These are phyloP conservation scores for Arabis alpina DNA, from an alignment of 345 rosid genomes.

Conservation along the genomic window DNA sequence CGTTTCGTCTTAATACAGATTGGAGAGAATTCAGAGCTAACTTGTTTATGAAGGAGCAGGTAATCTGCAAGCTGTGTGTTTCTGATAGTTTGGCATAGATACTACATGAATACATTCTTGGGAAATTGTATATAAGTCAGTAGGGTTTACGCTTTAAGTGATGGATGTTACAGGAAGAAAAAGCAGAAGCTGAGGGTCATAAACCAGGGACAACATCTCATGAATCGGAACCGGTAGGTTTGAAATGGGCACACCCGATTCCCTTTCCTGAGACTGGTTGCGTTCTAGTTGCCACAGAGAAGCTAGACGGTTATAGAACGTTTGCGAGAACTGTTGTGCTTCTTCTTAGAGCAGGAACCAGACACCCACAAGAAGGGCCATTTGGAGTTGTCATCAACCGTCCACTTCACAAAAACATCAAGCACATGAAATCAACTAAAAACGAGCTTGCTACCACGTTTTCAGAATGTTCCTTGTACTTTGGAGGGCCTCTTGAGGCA, in stretches of 20 bases:
- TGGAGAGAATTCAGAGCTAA: slow-evolving; percentile 97
- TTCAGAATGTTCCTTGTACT: slow-evolving; percentile 77
- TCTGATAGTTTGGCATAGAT: not conserved
- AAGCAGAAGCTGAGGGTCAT: slow-evolving; percentile 56
- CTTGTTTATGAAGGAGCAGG: slow-evolving; percentile 78
- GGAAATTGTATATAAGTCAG: not conserved
- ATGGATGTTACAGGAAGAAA: slow-evolving; percentile 45
- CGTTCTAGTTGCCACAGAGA: slow-evolving; percentile 94
- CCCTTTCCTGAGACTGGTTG: slow-evolving; percentile 89
- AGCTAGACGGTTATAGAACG: slow-evolving; percentile 80
- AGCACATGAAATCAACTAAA: slow-evolving; percentile 76
- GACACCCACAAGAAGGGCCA: slow-evolving; percentile 89
- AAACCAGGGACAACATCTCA: slow-evolving; percentile 48
- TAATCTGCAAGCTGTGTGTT: slow-evolving; percentile 27
- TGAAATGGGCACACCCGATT: slow-evolving; percentile 96
- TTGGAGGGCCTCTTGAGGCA: slow-evolving; percentile 91
- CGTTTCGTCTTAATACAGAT: slow-evolving; percentile 52
- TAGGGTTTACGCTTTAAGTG: slow-evolving; percentile 1
- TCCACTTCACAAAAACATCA: slow-evolving; percentile 78
- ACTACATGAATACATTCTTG: slow-evolving; percentile 7
- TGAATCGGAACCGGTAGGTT: slow-evolving; percentile 58
- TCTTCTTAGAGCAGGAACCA: slow-evolving; percentile 82
- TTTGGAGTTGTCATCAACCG: slow-evolving; percentile 89
- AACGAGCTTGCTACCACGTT: slow-evolving; percentile 79
- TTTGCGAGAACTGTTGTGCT: slow-evolving; percentile 92